Percentiles rank a stretch among this genome's conserved stretches.
Evolutionary conservation across 2,329 filamentous ascomycete genomes (phyloP).

Genomic region (Alternaria triticina): DNA sequence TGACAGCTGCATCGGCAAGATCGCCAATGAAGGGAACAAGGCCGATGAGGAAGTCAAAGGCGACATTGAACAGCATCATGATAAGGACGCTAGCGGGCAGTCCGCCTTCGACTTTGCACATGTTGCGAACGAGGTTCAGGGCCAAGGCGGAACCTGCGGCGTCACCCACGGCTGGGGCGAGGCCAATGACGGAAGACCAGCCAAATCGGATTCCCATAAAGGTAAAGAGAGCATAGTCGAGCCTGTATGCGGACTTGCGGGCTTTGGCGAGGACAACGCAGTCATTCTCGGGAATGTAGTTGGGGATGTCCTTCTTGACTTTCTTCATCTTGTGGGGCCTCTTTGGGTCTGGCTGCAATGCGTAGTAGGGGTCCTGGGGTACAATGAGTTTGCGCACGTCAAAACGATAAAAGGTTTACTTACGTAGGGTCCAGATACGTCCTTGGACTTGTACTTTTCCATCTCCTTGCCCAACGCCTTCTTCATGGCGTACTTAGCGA

Average conservation of each 20-base stretch:
- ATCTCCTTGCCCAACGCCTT: slow-evolving; percentile 57
- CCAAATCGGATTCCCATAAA: slow-evolving; percentile 84
- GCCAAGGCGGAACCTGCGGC: slow-evolving; percentile 51
- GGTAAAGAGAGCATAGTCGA: slow-evolving; percentile 85
- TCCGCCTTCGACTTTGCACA: slow-evolving; percentile 76
- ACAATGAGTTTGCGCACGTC: slow-evolving; percentile 6
- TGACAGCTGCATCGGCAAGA: slow-evolving; percentile 72
- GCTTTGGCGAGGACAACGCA: slow-evolving; percentile 82
- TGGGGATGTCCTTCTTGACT: slow-evolving; percentile 81
- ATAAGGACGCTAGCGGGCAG: slow-evolving; percentile 67
- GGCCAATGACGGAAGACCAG: slow-evolving; percentile 84
- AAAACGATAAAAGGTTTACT: slow-evolving; percentile 19
- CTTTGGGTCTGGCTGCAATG: slow-evolving; percentile 76
- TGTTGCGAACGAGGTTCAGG: slow-evolving; percentile 75
- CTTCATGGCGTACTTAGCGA: slow-evolving; percentile 58
- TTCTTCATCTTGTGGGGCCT: slow-evolving; percentile 78
- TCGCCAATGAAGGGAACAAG: slow-evolving; percentile 80
- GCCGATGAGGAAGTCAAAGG: slow-evolving; percentile 75
- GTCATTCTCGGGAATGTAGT: slow-evolving; percentile 83
- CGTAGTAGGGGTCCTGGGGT: slow-evolving; percentile 85
- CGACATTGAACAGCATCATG: slow-evolving; percentile 82
- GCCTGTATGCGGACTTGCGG: slow-evolving; percentile 81
- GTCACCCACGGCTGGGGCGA: slow-evolving; percentile 75
- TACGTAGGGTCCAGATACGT: slow-evolving; percentile 51
- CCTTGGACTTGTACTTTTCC: slow-evolving; percentile 55